Percentiles rank a stretch among this genome's conserved stretches.
Conservation (phyloP, 345 rosid species). For the Leavenworthia alabamica region DNA sequence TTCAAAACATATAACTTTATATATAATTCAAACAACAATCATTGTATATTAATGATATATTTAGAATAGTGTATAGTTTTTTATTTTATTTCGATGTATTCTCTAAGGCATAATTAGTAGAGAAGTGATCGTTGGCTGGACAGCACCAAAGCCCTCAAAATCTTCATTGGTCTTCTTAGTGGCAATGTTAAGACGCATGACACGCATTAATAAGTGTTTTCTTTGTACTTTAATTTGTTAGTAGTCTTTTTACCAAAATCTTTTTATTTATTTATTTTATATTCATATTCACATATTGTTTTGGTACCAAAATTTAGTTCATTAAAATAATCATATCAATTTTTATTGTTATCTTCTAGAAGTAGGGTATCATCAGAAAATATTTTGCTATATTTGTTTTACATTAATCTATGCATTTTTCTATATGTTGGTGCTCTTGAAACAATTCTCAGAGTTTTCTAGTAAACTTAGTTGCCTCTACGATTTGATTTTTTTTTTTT, state of each 20-base stretch:
- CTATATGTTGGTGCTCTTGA: neutral
- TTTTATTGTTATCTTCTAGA: slow-evolving; percentile 16
- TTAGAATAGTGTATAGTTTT: neutral
- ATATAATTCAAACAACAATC: neutral
- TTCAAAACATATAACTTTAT: neutral
- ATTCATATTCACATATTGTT: slow-evolving; percentile 12
- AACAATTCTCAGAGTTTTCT: neutral
- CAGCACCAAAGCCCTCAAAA: slow-evolving; percentile 27
- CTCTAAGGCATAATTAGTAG: slow-evolving; percentile 14
- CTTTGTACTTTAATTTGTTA: no score
- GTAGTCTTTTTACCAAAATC: slow-evolving; percentile 4
- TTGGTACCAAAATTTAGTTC: slow-evolving; percentile 5
- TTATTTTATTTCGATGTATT: neutral
- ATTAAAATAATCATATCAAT: slow-evolving; percentile 10
- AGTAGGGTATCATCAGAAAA: neutral
- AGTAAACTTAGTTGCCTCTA: neutral
- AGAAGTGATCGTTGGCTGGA: slow-evolving; percentile 34
- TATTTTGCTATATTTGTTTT: neutral
- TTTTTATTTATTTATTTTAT: neutral
- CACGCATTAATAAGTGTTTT: slow-evolving; percentile 15
- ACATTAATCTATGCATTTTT: neutral
- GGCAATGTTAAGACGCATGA: slow-evolving; percentile 21
- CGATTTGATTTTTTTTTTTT: neutral
- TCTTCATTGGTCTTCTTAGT: slow-evolving; percentile 15
- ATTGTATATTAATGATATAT: neutral